A percentile compares a stretch with the other conserved stretches of the same genome.
Conservation (phyloP, 305 asterid species). For the Lippia alba region DNA sequence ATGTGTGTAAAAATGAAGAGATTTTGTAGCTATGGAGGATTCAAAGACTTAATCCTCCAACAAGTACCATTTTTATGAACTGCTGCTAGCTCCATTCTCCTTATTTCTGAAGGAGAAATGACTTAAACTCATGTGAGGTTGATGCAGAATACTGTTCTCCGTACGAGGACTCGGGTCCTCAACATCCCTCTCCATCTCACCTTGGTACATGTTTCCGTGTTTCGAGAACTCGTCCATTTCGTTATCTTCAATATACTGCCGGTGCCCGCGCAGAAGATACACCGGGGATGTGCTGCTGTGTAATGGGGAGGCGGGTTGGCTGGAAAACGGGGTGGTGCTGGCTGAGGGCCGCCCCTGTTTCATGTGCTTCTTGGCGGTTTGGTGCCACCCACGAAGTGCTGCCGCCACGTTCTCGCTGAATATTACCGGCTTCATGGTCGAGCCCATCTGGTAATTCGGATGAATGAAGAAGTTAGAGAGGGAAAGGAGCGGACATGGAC, state of each 20-base stretch:
- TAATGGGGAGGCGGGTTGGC: slow-evolving; percentile 61
- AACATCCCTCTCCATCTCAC: slow-evolving; percentile 42
- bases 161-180: slow-evolving; percentile 30
- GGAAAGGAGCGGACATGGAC: too few species aligned
- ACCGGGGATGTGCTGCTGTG: slow-evolving; percentile 55
- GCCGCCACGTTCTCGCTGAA: slow-evolving; percentile 61
- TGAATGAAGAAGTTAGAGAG: not conserved
- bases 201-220: not conserved
- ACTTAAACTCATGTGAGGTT: slow-evolving; percentile 31
- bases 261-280: slow-evolving; percentile 45
- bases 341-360: slow-evolving; percentile 47
- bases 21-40: not conserved
- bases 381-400: slow-evolving; percentile 61
- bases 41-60: not conserved
- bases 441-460: slow-evolving; percentile 54
- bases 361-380: slow-evolving; percentile 50
- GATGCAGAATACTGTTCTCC: slow-evolving; percentile 29
- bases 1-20: not conserved
- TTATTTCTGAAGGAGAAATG: slow-evolving; percentile 57
- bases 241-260: slow-evolving; percentile 34
- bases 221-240: slow-evolving; percentile 16
- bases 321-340: slow-evolving; percentile 55
- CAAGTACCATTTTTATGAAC: not conserved
- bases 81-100: not conserved
- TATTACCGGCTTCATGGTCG: slow-evolving; percentile 63